Evolutionary conservation across 2,329 filamentous ascomycete species (phyloP).

Genomic region (Fusarium miscanthi): DNA sequence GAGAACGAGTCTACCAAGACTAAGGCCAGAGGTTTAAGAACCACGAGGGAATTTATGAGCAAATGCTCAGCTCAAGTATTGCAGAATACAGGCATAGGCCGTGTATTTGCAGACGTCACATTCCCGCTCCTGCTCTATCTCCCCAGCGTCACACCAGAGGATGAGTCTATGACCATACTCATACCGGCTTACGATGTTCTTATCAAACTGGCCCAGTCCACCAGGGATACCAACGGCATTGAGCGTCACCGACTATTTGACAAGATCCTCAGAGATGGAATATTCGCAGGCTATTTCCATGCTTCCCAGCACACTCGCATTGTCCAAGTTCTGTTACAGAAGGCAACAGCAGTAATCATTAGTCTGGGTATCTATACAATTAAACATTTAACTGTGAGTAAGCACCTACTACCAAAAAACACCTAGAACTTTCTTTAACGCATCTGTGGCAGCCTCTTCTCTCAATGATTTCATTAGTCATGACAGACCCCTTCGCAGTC

Average conservation of each 20-base stretch:
- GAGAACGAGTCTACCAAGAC: slow-evolving; percentile 69
- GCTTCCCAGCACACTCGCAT: slow-evolving; percentile 68
- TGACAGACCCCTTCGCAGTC: slow-evolving; percentile 76
- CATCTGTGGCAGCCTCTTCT: slow-evolving; percentile 66
- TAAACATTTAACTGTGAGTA: slow-evolving; percentile 73
- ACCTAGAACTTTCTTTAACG: slow-evolving; percentile 8
- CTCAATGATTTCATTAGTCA: slow-evolving; percentile 71
- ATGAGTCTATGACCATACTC: slow-evolving; percentile 75
- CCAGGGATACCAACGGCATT: slow-evolving; percentile 40
- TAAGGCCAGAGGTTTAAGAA: slow-evolving; percentile 66
- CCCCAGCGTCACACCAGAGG: slow-evolving; percentile 79
- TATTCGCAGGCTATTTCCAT: slow-evolving; percentile 67
- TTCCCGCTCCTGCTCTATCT: slow-evolving; percentile 80
- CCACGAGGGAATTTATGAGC: slow-evolving; percentile 66
- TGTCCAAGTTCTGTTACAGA: slow-evolving; percentile 64
- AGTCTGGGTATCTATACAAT: slow-evolving; percentile 70
- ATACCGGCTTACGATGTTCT: slow-evolving; percentile 74
- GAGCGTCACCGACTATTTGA: slow-evolving; percentile 59
- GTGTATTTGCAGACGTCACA: slow-evolving; percentile 75
- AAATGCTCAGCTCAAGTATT: slow-evolving; percentile 66
- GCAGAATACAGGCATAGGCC: slow-evolving; percentile 70
- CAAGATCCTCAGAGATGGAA: slow-evolving; percentile 65
- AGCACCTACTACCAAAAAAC: not conserved
- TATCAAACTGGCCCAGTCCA: slow-evolving; percentile 61
- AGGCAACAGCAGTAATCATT: slow-evolving; percentile 61